Evolutionary conservation across 495 filamentous ascomycete genomes (phyloP).

Genomic region (Penicillium parvum): DNA sequence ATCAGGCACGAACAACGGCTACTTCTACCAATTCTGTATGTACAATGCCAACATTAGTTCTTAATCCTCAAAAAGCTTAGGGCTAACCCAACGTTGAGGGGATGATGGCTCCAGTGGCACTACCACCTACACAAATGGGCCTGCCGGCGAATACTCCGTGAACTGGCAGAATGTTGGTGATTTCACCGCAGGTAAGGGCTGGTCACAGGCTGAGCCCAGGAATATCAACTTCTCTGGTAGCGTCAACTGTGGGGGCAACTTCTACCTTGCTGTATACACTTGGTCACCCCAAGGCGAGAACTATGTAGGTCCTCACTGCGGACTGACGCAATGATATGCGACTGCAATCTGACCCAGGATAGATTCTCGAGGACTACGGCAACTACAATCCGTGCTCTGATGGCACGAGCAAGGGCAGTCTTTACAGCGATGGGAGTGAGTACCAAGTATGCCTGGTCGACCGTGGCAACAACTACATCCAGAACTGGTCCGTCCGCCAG

Average conservation of each 20-base stretch:
- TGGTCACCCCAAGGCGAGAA: slow-evolving; percentile 66
- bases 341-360: too few species aligned
- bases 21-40: slow-evolving; percentile 4
- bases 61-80: not conserved
- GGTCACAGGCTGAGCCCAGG: slow-evolving; percentile 51
- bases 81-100: slow-evolving; percentile 1
- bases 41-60: not conserved
- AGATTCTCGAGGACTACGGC: slow-evolving; percentile 57
- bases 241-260: slow-evolving; percentile 54
- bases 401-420: slow-evolving; percentile 37
- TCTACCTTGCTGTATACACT: slow-evolving; percentile 59
- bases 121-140: slow-evolving; percentile 56
- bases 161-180: slow-evolving; percentile 52
- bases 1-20: slow-evolving; percentile 3
- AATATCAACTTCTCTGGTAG: slow-evolving; percentile 50
- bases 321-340: too few species aligned
- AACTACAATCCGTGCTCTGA: slow-evolving; percentile 44
- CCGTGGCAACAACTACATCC: slow-evolving; percentile 40
- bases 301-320: too few species aligned
- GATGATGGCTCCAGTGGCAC: slow-evolving; percentile 21
- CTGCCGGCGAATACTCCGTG: slow-evolving; percentile 51
- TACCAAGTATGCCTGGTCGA: slow-evolving; percentile 4
- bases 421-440: slow-evolving; percentile 1
- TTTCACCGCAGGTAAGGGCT: slow-evolving; percentile 62
- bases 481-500: slow-evolving; percentile 58